Evolutionary conservation across 306 rosid species (phyloP), one percentile per base, ranked within the genome.

Genomic region (Begonia loranthoides): DNA sequence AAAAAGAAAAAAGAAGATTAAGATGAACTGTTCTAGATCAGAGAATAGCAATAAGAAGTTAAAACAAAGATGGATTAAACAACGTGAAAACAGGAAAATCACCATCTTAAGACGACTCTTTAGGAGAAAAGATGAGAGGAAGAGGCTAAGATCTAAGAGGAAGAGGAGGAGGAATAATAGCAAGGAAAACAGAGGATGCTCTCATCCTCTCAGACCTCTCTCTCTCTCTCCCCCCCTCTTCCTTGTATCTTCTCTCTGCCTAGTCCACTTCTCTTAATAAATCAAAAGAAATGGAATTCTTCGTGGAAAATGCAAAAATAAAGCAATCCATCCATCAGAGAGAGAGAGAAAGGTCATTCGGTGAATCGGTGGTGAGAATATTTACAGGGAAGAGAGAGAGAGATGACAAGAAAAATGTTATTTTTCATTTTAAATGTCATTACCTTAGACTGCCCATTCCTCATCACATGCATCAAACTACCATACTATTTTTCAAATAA

Each of bases 321-420:
- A 75, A 73, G 52, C 71, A 9, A 75, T 45, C 66, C 33, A 66
- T 59, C 47, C 36, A 41, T 67, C 56, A 64, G 43, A 52, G 8
- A 41, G 62, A 61, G 65, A 78, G 69, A 66, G 81, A 71, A 59
- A 62, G 75, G 79, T 76, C 78, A 83, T 66, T 77, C 77, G 69
- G 83, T 73, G 93, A 83, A 64, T 77, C 77, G 69, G 83, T 73
- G 93, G 76, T 74, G 74, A 78, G 87, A 78, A 87, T 78, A 87
- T 83, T 79, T 73, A 79, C 78, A 83, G 87, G 85, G 77, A 92
- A 62, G 65, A 73, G 36, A 28, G 9, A 70, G 69, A 51, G 41
- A 54, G 54, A 67, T 74, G 67, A 73, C 78, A 69, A 67, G 61
- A 67, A 22, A 22, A 56, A 63, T 64, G 73, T 55, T 73, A 46